A percentile compares a stretch with the other conserved stretches of the same genome.
phyloP scores from a whole-genome alignment of 805 yeast species.

The Starmerella potacharoeniae region DNA sequence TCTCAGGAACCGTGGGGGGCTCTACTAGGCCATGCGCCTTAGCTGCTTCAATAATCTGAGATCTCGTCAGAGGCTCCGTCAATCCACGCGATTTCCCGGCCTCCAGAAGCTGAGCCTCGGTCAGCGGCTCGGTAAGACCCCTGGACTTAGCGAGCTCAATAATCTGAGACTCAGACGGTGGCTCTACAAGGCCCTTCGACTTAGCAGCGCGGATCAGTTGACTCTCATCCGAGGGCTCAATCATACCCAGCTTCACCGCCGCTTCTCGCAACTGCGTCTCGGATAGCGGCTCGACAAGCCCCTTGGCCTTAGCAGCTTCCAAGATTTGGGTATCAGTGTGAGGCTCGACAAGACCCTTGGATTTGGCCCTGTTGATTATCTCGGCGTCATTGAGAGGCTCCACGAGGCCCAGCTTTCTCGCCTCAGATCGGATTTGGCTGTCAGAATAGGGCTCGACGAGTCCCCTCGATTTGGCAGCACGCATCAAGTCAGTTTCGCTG shows the following conservation, averaged over 20 bases:
- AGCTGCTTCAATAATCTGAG: constrained; percentile 16
- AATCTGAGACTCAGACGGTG: constrained; percentile 9
- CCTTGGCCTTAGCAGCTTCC: constrained; percentile 12
- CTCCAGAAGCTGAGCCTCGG: background rate
- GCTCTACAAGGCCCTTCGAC: constrained; percentile 18
- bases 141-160: background rate
- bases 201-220: constrained; percentile 13
- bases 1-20: background rate
- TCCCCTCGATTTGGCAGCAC: constrained; percentile 14
- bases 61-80: background rate
- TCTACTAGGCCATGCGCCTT: constrained; percentile 18
- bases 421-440: background rate
- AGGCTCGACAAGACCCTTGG: constrained; percentile 7
- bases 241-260: constrained; percentile 1
- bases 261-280: background rate
- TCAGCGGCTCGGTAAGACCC: constrained; percentile 8
- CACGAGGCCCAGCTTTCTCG: background rate
- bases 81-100: background rate
- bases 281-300: constrained; percentile 15
- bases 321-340: constrained; percentile 14
- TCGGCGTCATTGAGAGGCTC: background rate
- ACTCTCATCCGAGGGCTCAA: constrained; percentile 7
- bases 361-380: background rate
- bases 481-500: constrained; percentile 5
- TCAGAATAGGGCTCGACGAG: constrained; percentile 15